Evolutionary conservation across 805 yeast species (phyloP).

Genomic region (Ogataea naganishii): DNA sequence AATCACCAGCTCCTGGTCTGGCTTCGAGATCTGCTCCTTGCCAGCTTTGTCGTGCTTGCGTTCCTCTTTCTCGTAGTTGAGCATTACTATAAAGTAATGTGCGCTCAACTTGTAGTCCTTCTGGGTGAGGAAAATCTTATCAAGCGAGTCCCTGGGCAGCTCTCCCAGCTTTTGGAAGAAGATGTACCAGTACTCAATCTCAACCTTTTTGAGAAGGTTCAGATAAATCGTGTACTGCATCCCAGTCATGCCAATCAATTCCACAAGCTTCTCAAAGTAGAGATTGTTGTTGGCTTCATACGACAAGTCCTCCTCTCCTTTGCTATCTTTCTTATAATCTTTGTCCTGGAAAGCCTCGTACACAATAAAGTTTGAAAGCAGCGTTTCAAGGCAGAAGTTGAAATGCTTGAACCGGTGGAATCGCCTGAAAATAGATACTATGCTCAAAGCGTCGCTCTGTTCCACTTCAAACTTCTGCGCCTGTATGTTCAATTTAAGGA

Average conservation of each 20-base stretch:
- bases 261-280: conserved; percentile 21
- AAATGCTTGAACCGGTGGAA: conserved; percentile 34
- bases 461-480: conserved; percentile 5
- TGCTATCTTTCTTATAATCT: neutral
- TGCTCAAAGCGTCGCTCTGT: conserved; percentile 16
- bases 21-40: conserved; percentile 9
- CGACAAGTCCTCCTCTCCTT: conserved; percentile 2
- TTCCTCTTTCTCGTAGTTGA: conserved; percentile 36
- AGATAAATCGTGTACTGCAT: conserved; percentile 30
- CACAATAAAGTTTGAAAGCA: conserved; percentile 31
- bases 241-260: conserved; percentile 24
- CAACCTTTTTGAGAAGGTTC: conserved; percentile 46
- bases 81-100: conserved; percentile 41
- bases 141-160: conserved; percentile 36
- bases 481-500: conserved; percentile 24
- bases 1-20: conserved; percentile 33
- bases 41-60: conserved; percentile 14
- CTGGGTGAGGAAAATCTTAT: conserved; percentile 25
- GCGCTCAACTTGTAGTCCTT: conserved; percentile 39
- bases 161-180: conserved; percentile 33
- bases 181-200: conserved; percentile 39
- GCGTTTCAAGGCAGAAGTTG: conserved; percentile 39
- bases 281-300: conserved; percentile 3
- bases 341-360: conserved; percentile 23
- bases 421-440: conserved; percentile 22